Evolutionary conservation across 2,329 filamentous ascomycete genomes (phyloP).

Genomic region (Pezizomycotina sp.): DNA sequence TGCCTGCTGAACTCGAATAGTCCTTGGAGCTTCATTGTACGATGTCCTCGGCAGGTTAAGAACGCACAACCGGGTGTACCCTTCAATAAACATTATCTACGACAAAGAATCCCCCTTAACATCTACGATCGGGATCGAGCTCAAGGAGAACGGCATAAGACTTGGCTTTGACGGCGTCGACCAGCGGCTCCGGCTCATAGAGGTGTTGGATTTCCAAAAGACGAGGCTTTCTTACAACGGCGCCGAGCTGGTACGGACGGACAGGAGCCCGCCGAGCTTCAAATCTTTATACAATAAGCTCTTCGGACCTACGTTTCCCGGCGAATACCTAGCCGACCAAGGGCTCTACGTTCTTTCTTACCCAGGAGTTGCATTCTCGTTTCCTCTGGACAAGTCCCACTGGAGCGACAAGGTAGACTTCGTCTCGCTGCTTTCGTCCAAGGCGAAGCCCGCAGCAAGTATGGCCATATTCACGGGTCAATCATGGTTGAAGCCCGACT

Average conservation of each 20-base stretch:
- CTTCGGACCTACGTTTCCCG: slow-evolving; percentile 85
- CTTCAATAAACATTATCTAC: slow-evolving; percentile 53
- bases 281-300: slow-evolving; percentile 80
- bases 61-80: slow-evolving; percentile 70
- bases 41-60: slow-evolving; percentile 78
- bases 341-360: slow-evolving; percentile 87
- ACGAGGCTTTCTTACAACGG: slow-evolving; percentile 68
- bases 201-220: slow-evolving; percentile 78
- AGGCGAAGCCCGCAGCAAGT: slow-evolving; percentile 58
- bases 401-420: slow-evolving; percentile 49
- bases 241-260: slow-evolving; percentile 40
- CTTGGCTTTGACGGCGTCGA: slow-evolving; percentile 87
- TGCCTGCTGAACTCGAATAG: slow-evolving; percentile 37
- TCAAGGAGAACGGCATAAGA: slow-evolving; percentile 74
- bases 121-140: slow-evolving; percentile 41
- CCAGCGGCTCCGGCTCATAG: slow-evolving; percentile 77
- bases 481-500: slow-evolving; percentile 74
- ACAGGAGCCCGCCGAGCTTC: slow-evolving; percentile 49
- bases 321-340: slow-evolving; percentile 62
- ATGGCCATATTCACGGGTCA: slow-evolving; percentile 85
- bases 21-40: slow-evolving; percentile 78
- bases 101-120: slow-evolving; percentile 30
- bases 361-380: slow-evolving; percentile 84
- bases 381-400: slow-evolving; percentile 44
- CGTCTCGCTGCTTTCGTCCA: slow-evolving; percentile 67